Conservation (phyloP, 2,329 filamentous ascomycete genomes). For the Graphilbum sp. region DNA sequence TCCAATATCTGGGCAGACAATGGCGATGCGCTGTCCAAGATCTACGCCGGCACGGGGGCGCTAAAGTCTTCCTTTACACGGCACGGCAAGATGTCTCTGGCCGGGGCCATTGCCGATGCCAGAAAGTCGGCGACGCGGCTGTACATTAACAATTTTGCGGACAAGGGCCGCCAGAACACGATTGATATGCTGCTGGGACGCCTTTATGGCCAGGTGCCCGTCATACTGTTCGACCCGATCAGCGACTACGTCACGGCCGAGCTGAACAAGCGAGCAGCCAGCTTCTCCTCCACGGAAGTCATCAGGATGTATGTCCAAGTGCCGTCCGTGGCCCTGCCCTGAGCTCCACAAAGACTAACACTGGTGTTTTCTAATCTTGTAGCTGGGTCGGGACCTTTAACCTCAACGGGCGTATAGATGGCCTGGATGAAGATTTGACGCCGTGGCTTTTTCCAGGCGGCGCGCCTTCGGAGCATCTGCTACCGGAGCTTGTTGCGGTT, state of each 20-base stretch:
- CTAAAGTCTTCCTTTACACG: conserved; percentile 91
- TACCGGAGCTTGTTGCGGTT: conserved; percentile 75
- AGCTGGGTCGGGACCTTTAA: conserved; percentile 76
- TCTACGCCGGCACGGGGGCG: conserved; percentile 91
- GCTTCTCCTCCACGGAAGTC: conserved; percentile 58
- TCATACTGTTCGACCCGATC: conserved; percentile 83
- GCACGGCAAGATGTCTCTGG: conserved; percentile 87
- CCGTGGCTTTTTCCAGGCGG: conserved; percentile 63
- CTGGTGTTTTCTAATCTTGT: no score
- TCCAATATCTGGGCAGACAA: conserved; percentile 95
- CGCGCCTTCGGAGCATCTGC: conserved; percentile 31
- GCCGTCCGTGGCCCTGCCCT: not conserved
- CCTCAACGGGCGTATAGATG: conserved; percentile 71
- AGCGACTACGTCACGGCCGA: conserved; percentile 79
- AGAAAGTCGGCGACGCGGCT: conserved; percentile 86
- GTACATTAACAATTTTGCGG: conserved; percentile 95
- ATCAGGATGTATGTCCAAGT: conserved; percentile 66
- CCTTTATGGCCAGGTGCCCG: conserved; percentile 65
- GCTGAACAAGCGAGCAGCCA: conserved; percentile 46
- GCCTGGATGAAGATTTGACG: conserved; percentile 63
- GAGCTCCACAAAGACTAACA: no score
- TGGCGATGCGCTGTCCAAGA: conserved; percentile 82
- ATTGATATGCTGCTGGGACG: conserved; percentile 87
- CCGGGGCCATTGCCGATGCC: conserved; percentile 85
- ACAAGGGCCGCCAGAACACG: conserved; percentile 82